These are phyloP conservation scores for Astrephomene gubernaculifera DNA, from an alignment of 139 green algal species.

Conservation along the genomic window DNA sequence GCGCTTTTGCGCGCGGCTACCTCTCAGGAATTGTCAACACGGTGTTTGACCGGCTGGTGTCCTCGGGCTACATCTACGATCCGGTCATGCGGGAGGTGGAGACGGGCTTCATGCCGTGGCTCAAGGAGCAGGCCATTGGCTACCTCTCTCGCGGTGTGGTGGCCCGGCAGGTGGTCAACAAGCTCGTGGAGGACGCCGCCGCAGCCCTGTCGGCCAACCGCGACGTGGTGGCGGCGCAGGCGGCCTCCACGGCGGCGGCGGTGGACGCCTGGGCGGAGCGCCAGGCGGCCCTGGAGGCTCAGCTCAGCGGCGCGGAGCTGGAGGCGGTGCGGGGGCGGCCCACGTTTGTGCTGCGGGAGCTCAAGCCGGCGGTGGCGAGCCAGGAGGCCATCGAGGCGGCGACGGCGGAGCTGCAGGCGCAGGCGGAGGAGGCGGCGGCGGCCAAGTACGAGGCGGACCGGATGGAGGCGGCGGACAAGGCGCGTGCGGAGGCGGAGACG, in stretches of 20 bases:
- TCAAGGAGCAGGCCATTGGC: constrained; percentile 66
- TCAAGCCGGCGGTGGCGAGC: constrained; percentile 45
- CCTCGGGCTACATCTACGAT: constrained; percentile 84
- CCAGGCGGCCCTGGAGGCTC: constrained; percentile 19
- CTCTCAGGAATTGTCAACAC: constrained; percentile 79
- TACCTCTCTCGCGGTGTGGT: constrained; percentile 60
- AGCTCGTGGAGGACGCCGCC: constrained; percentile 50
- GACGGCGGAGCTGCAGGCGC: constrained; percentile 47
- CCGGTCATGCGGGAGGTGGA: constrained; percentile 83
- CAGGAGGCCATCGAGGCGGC: constrained; percentile 45
- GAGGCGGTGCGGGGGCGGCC: constrained; percentile 48
- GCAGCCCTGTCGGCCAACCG: constrained; percentile 15
- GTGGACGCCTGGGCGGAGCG: constrained; percentile 51
- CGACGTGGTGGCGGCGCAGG: constrained; percentile 18
- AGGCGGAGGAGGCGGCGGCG: constrained; percentile 55
- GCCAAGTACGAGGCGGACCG: constrained; percentile 54
- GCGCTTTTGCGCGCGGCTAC: constrained; percentile 82
- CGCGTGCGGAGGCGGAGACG: constrained; percentile 49
- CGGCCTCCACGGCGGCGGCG: constrained; percentile 24
- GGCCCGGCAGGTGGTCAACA: constrained; percentile 55
- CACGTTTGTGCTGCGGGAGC: constrained; percentile 59
- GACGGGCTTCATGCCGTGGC: constrained; percentile 83
- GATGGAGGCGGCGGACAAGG: constrained; percentile 49
- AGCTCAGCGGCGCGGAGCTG: constrained; percentile 50
- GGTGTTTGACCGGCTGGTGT: constrained; percentile 77